Percentiles rank a stretch among this genome's conserved stretches.
Conservation (phyloP, 2,329 filamentous ascomycete genomes). For the Arthrobotrys pseudoclavata region DNA sequence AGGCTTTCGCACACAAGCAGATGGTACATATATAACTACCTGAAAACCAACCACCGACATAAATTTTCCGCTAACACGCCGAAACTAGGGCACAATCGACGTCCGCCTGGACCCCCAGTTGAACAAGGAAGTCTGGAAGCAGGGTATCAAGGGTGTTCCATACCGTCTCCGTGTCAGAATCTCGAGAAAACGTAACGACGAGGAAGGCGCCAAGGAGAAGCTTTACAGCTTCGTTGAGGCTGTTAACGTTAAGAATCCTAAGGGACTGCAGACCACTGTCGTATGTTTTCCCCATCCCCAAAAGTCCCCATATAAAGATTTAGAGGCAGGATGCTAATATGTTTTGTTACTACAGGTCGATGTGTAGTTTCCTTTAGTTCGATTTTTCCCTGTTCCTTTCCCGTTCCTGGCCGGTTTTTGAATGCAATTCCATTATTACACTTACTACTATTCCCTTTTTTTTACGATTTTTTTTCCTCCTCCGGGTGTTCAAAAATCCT, state of each 20-base stretch:
- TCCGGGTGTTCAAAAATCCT: slow-evolving; percentile 27
- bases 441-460: slow-evolving; percentile 36
- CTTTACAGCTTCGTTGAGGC: slow-evolving; percentile 99
- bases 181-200: slow-evolving; percentile 99
- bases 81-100: slow-evolving; percentile 85
- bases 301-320: background rate
- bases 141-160: slow-evolving; percentile 97
- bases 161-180: slow-evolving; percentile 98
- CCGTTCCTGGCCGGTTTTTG: slow-evolving; percentile 56
- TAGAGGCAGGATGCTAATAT: background rate
- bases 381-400: slow-evolving; percentile 37
- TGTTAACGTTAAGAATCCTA: slow-evolving; percentile 99
- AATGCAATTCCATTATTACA: slow-evolving; percentile 48
- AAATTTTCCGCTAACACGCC: slow-evolving; percentile 55
- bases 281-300: slow-evolving; percentile 68
- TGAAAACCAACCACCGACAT: background rate
- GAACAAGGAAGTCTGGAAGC: slow-evolving; percentile 99
- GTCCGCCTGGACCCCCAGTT: slow-evolving; percentile 98
- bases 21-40: slow-evolving; percentile 86
- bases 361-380: slow-evolving; percentile 44
- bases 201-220: slow-evolving; percentile 99
- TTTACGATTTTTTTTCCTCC: slow-evolving; percentile 46
- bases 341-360: slow-evolving; percentile 32
- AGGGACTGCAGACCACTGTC: slow-evolving; percentile 93
- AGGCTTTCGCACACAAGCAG: slow-evolving; percentile 88